Percentiles rank a stretch among this genome's conserved stretches.
Conservation (phyloP, 768 basidiomycete species). For the Tricholoma sp. region DNA sequence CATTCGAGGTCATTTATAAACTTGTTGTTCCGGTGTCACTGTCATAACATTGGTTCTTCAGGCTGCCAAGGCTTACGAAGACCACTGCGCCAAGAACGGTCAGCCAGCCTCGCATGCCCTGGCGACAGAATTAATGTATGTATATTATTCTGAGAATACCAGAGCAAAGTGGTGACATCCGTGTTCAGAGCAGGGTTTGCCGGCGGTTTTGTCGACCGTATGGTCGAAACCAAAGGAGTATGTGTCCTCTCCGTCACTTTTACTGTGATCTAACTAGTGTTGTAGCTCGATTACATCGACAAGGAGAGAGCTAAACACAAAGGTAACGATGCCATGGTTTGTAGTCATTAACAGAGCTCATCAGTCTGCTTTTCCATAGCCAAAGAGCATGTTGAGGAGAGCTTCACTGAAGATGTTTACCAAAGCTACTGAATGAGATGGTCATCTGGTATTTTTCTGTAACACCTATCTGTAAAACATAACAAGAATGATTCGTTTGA, state of each 20-base stretch:
- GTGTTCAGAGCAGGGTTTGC: constrained; percentile 42
- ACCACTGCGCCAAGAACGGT: constrained; percentile 47
- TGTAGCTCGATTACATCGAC: constrained; percentile 26
- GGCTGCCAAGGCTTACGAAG: constrained; percentile 63
- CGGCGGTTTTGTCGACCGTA: constrained; percentile 48
- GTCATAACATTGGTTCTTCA: constrained; percentile 12
- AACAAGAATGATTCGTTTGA: no score
- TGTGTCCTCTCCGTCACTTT: constrained; percentile 3
- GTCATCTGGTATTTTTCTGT: neutral
- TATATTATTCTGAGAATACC: neutral
- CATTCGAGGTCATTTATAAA: constrained; percentile 45
- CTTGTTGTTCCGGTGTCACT: neutral
- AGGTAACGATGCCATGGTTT: constrained; percentile 12
- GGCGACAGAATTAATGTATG: constrained; percentile 53
- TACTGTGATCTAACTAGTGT: constrained; percentile 8
- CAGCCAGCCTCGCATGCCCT: constrained; percentile 41
- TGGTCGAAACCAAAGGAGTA: constrained; percentile 52
- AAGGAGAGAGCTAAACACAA: constrained; percentile 21
- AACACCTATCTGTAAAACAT: neutral
- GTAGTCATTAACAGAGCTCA: neutral
- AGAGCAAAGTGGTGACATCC: neutral
- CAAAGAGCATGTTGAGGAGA: neutral
- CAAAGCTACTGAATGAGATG: neutral
- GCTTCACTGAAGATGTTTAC: neutral
- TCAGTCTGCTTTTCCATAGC: neutral